These are phyloP conservation scores for Pseudozyma pruni DNA, from an alignment of 1,284 basidiomycete species.

Conservation along the genomic window DNA sequence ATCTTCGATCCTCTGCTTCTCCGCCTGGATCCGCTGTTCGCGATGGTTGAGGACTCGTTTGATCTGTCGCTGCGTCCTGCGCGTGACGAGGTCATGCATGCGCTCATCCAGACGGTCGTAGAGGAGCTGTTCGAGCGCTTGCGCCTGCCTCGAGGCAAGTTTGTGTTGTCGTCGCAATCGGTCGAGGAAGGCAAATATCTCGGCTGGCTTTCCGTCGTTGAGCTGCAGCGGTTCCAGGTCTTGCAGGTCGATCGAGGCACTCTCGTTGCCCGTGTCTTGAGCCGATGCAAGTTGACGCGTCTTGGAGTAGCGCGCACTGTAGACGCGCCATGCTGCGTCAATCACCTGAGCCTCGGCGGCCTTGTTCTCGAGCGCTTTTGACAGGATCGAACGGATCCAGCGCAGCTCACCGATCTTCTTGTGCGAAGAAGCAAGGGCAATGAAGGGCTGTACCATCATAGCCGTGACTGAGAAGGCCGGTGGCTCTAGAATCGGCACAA, in stretches of 20 bases:
- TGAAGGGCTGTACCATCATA: conserved; percentile 45
- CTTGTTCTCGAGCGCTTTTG: conserved; percentile 39
- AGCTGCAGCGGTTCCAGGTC: conserved; percentile 21
- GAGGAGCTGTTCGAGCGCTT: conserved; percentile 35
- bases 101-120: conserved; percentile 41
- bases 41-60: conserved; percentile 16
- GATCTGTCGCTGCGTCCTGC: conserved; percentile 9
- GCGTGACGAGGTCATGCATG: conserved; percentile 7
- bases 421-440: conserved; percentile 29
- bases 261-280: not conserved
- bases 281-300: conserved; percentile 15
- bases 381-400: conserved; percentile 23
- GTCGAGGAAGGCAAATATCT: conserved; percentile 38
- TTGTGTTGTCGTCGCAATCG: conserved; percentile 28
- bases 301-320: conserved; percentile 26
- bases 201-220: conserved; percentile 13
- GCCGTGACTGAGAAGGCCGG: conserved; percentile 44
- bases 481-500: conserved; percentile 49
- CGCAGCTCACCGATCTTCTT: conserved; percentile 30
- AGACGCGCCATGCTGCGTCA: conserved; percentile 37
- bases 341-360: conserved; percentile 33
- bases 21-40: conserved; percentile 13
- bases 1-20: conserved; percentile 28
- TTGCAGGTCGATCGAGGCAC: not conserved
- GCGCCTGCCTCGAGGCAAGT: conserved; percentile 22